These are phyloP conservation scores for Metrosideros polymorpha DNA, from an alignment of 441 rosid genomes.

Conservation along the genomic window DNA sequence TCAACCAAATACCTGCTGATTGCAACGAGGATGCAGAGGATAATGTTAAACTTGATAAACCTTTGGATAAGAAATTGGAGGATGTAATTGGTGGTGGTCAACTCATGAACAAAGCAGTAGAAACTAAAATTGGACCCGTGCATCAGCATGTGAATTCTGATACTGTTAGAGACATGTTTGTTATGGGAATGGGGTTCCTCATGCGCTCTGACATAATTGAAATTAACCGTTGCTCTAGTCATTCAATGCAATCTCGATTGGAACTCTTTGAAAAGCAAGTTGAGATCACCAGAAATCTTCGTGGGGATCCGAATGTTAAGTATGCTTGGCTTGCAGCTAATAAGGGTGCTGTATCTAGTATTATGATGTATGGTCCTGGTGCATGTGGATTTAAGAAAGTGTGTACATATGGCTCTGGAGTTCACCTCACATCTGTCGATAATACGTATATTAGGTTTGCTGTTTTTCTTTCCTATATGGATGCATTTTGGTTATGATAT, in stretches of 20 bases:
- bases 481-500: background rate
- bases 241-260: background rate
- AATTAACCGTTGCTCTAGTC: background rate
- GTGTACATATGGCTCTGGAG: background rate
- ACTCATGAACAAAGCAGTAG: background rate
- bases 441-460: background rate
- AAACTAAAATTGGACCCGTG: background rate
- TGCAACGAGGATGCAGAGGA: background rate
- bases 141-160: background rate
- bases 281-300: background rate
- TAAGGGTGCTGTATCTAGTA: background rate
- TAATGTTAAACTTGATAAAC: background rate
- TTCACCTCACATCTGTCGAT: background rate
- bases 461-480: background rate
- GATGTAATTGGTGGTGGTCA: background rate
- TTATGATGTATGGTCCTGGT: background rate
- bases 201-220: background rate
- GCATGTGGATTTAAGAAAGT: background rate
- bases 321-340: slow-evolving; percentile 4
- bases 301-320: slow-evolving; percentile 1
- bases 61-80: background rate
- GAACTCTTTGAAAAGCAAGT: slow-evolving; percentile 1
- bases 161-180: background rate
- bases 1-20: background rate
- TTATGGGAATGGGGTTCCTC: background rate